A percentile compares a stretch with the other conserved stretches of the same genome.
phyloP scores from a whole-genome alignment of 2,329 filamentous ascomycete genomes.

The Balansia obtecta region DNA sequence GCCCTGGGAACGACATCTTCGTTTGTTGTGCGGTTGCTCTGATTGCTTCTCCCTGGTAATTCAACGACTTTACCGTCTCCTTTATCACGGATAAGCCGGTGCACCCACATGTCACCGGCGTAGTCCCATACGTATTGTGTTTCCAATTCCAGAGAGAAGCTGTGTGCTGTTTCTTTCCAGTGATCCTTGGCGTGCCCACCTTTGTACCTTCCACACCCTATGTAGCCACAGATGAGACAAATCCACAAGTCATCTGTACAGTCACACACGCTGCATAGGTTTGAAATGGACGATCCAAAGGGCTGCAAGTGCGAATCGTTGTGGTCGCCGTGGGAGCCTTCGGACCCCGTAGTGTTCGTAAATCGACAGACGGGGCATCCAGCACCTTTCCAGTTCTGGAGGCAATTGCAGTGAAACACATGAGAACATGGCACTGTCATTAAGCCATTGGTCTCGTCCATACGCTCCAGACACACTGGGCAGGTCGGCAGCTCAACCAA shows the following conservation, averaged over 20 bases:
- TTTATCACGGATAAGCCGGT: conserved; percentile 88
- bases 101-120: conserved; percentile 87
- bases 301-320: conserved; percentile 39
- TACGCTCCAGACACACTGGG: conserved; percentile 89
- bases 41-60: conserved; percentile 47
- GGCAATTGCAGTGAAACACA: conserved; percentile 91
- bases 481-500: conserved; percentile 89
- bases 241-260: conserved; percentile 81
- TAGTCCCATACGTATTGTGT: conserved; percentile 99
- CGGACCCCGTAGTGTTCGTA: conserved; percentile 39
- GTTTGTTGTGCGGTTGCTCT: conserved; percentile 25
- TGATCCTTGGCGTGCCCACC: conserved; percentile 86
- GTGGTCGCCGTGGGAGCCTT: conserved; percentile 25
- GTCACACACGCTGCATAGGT: conserved; percentile 72
- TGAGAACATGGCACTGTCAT: conserved; percentile 96
- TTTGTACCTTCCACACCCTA: conserved; percentile 92
- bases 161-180: conserved; percentile 80
- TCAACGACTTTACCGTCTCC: conserved; percentile 87
- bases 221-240: conserved; percentile 82
- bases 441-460: conserved; percentile 93
- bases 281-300: conserved; percentile 47
- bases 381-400: conserved; percentile 90
- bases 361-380: conserved; percentile 94
- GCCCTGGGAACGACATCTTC: conserved; percentile 60
- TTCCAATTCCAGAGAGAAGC: conserved; percentile 82